phyloP scores from a whole-genome alignment of 495 filamentous ascomycete genomes.

The Penicillium canariense region DNA sequence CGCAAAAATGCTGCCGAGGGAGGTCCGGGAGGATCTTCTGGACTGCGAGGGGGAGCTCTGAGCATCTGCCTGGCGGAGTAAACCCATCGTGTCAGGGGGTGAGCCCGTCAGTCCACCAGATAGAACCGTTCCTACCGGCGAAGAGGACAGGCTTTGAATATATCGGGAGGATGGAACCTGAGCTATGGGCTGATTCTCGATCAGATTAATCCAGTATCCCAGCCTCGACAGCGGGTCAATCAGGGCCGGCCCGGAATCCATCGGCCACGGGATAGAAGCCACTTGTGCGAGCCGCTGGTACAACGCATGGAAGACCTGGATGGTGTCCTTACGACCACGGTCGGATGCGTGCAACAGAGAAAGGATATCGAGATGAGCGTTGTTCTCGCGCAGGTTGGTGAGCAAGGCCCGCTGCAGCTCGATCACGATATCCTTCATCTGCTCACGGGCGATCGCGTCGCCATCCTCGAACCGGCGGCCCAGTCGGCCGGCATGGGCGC shows the following conservation, averaged over 20 bases:
- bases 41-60: background rate
- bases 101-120: background rate
- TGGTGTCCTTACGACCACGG: conserved; percentile 25
- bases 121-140: background rate
- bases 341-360: conserved; percentile 37
- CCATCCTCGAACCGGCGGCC: conserved; percentile 36
- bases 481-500: conserved; percentile 24
- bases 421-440: conserved; percentile 47
- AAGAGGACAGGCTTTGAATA: background rate
- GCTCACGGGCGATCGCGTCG: conserved; percentile 37
- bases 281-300: conserved; percentile 33
- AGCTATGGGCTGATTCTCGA: background rate
- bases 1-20: background rate
- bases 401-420: conserved; percentile 43
- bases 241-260: background rate
- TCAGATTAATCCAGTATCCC: conserved; percentile 3
- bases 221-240: conserved; percentile 13
- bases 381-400: conserved; percentile 39
- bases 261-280: conserved; percentile 6
- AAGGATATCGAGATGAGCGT: conserved; percentile 34
- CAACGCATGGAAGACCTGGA: conserved; percentile 30
- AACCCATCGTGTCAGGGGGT: background rate
- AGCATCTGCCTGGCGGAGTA: background rate
- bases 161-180: background rate
- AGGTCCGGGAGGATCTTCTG: background rate